These are phyloP conservation scores for Plantago rigida DNA, from an alignment of 305 asterid genomes.

Conservation along the genomic window DNA sequence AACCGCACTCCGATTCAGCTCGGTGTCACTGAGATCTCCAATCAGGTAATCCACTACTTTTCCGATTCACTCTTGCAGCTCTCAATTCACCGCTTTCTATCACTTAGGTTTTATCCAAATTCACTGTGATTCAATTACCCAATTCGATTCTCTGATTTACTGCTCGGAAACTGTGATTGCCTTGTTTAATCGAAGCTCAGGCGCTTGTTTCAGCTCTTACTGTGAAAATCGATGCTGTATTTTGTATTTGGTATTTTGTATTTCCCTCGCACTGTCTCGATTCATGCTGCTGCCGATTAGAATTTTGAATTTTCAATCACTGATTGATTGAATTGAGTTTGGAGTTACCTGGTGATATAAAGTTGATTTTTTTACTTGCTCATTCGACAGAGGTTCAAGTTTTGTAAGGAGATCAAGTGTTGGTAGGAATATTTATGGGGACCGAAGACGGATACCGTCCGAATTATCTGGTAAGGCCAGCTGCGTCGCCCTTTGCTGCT, in stretches of 20 bases:
- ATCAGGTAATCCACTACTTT: constrained; percentile 25
- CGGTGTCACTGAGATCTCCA: constrained; percentile 40
- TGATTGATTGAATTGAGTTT: constrained; percentile 1
- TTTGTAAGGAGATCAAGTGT: constrained; percentile 29
- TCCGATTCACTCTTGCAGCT: constrained; percentile 15
- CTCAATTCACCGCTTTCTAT: neutral
- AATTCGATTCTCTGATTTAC: too few relatives aligned
- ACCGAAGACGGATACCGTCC: constrained; percentile 68
- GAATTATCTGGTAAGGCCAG: constrained; percentile 50
- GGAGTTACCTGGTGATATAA: neutral
- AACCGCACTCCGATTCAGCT: constrained; percentile 16
- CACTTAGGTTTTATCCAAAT: neutral
- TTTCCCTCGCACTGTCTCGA: neutral
- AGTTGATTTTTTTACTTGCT: constrained; percentile 19
- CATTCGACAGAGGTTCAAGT: constrained; percentile 34
- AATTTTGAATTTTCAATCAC: neutral
- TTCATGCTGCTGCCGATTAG: neutral
- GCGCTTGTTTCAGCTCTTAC: too few relatives aligned
- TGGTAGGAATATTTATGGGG: constrained; percentile 52
- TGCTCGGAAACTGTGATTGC: too few relatives aligned
- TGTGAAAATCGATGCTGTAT: constrained; percentile 17
- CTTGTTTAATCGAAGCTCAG: too few relatives aligned
- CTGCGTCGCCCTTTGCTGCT: constrained; percentile 53
- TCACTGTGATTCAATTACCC: neutral
- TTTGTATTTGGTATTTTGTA: neutral